Base-by-base conservation (phyloP, 1,284 basidiomycete species). In the Hemileia vastatrix region DNA sequence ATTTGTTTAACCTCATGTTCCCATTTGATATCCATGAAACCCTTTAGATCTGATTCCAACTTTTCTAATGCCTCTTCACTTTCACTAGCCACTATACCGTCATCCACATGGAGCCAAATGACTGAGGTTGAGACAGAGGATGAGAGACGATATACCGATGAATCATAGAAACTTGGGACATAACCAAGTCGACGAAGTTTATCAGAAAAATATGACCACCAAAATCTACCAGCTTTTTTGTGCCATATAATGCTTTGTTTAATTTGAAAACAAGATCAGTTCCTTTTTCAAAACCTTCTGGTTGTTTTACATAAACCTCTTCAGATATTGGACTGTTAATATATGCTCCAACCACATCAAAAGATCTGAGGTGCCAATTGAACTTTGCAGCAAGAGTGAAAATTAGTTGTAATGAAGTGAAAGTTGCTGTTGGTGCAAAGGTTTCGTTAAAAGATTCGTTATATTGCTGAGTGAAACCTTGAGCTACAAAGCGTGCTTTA, bases 341-440 rank as follows among this genome's bases (percentile, higher is more conserved):
- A 52, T 19, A 52, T 11, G 50, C 23, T 4, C 50, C 50, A 11
- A 18, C 27, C 19, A 45, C 27, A 6, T 54, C 54, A 45, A 55
- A 55, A 4, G 33, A 5, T 44, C 43, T 55, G 23, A 55, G 23
- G n/a, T 15, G 4, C 54, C 54, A 55, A 1, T 45, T 45, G 23
- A 23, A 24, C 6, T 24, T 19, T 21, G 45, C 4, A 21, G 54
- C 4, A 2, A 55, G 9, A 2, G 40, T 6, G 15, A 55, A 23
- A 23, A 55, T 33, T 3, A 55, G 2, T 3, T 43, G n/a, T 8
- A 52, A 23, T 2, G 54, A 21, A 2, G 6, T 8, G 1, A 55
- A 13, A 19, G 54, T 44, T 23, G 54, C 40, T 6, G 40, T 55
- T 23, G 36, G 54, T 1, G 53, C 53, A 54, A 36, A 54, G 9